Conservation (phyloP, 2,329 filamentous ascomycete species). For the Penicillium concentricum region DNA sequence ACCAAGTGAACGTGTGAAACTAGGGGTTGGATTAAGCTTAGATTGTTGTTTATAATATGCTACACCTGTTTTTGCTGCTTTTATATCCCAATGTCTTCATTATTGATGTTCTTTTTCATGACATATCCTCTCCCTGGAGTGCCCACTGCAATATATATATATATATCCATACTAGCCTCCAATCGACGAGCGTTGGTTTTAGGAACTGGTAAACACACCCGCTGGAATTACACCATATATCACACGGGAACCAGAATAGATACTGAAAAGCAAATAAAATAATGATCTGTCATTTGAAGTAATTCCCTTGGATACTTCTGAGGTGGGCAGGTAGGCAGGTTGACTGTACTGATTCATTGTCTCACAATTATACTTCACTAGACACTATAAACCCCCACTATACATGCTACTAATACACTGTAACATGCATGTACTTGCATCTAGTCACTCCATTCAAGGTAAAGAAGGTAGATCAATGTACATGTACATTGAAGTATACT, state of each 20-base stretch:
- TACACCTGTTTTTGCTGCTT: no score
- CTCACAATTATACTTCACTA: neutral
- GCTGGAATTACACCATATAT: fast-evolving
- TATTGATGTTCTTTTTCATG: neutral
- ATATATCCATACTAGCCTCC: neutral
- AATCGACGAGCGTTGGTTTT: neutral
- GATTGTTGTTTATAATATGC: neutral
- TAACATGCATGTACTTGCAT: neutral
- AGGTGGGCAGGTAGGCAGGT: neutral
- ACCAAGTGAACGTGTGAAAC: no score
- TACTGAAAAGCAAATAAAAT: neutral
- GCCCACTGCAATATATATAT: neutral
- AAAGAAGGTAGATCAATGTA: neutral
- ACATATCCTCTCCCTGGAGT: no score
- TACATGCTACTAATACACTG: neutral
- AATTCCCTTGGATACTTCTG: no score
- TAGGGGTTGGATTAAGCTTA: neutral
- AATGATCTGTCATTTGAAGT: neutral
- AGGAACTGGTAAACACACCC: fast-evolving
- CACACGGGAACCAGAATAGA: neutral
- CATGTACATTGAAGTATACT: neutral
- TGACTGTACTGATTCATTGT: neutral
- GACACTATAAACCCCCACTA: neutral
- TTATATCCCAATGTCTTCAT: no score
- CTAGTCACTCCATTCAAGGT: neutral